Percentiles rank a stretch among this genome's conserved stretches.
Conservation (phyloP, 495 filamentous ascomycete species). For the Hypomontagnella submonticulosa region DNA sequence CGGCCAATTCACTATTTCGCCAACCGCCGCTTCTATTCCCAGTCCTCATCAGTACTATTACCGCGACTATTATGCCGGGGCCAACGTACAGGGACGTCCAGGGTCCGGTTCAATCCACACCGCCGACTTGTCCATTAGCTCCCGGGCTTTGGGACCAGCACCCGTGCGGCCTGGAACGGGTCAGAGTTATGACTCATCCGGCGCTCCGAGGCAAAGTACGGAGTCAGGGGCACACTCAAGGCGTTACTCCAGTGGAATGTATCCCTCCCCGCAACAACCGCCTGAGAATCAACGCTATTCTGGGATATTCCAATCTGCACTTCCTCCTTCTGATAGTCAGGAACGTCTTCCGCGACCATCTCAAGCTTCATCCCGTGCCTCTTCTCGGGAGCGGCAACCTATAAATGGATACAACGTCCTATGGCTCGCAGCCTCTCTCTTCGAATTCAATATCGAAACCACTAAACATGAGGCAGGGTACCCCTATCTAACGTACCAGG, state of each 20-base stretch:
- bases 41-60: constrained; percentile 63
- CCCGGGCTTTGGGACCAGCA: constrained; percentile 47
- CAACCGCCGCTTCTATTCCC: constrained; percentile 56
- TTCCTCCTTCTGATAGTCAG: constrained; percentile 78
- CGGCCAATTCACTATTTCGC: constrained; percentile 65
- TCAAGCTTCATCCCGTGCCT: constrained; percentile 60
- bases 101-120: constrained; percentile 58
- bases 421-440: constrained; percentile 92
- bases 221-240: constrained; percentile 55
- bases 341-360: constrained; percentile 55
- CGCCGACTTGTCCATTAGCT: constrained; percentile 51
- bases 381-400: constrained; percentile 59
- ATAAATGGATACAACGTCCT: constrained; percentile 65
- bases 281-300: constrained; percentile 64
- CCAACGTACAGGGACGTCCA: constrained; percentile 50
- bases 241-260: constrained; percentile 61
- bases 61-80: constrained; percentile 58
- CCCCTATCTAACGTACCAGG: constrained; percentile 93
- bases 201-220: constrained; percentile 55
- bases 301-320: constrained; percentile 83
- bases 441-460: constrained; percentile 95
- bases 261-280: constrained; percentile 53
- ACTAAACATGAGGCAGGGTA: constrained; percentile 93
- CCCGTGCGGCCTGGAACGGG: constrained; percentile 61
- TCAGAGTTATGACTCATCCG: constrained; percentile 61